Percentiles rank a stretch among this genome's conserved stretches.
These are phyloP conservation scores for Euphrasia confusa DNA, from an alignment of 257 asterid species.

Conservation along the genomic window DNA sequence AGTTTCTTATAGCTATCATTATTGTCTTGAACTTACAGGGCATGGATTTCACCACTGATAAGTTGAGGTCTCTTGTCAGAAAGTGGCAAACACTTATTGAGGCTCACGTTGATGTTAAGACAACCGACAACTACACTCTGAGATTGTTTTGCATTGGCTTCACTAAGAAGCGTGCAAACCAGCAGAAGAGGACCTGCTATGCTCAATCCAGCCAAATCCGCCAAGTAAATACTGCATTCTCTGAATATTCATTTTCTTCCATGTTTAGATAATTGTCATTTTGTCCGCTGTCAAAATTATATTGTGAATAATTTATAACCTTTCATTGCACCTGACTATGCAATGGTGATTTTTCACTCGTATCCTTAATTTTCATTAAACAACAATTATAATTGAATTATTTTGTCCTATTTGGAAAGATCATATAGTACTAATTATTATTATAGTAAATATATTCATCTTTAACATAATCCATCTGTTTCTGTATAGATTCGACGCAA, in stretches of 20 bases:
- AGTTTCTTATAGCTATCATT: not conserved
- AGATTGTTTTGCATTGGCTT: constrained; percentile 84
- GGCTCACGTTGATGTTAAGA: constrained; percentile 88
- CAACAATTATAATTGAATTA: not conserved
- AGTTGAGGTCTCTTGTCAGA: constrained; percentile 70
- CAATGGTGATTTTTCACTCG: no score
- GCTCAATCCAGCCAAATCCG: constrained; percentile 85
- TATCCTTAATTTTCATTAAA: no score
- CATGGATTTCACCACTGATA: constrained; percentile 74
- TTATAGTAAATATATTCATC: no score
- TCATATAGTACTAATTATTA: no score
- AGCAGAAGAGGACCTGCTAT: constrained; percentile 79
- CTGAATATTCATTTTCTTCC: no score
- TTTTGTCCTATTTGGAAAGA: no score
- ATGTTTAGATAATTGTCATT: no score
- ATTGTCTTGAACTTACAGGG: constrained; percentile 37
- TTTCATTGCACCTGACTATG: no score
- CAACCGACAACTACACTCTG: constrained; percentile 59
- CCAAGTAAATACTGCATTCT: constrained; percentile 37
- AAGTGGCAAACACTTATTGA: constrained; percentile 75
- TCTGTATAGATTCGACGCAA: constrained; percentile 62
- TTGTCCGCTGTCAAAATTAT: no score
- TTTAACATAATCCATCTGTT: no score
- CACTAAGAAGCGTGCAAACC: constrained; percentile 81
- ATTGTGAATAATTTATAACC: no score